Conservation (phyloP, 2,329 filamentous ascomycete species). For the Curvularia sp. region DNA sequence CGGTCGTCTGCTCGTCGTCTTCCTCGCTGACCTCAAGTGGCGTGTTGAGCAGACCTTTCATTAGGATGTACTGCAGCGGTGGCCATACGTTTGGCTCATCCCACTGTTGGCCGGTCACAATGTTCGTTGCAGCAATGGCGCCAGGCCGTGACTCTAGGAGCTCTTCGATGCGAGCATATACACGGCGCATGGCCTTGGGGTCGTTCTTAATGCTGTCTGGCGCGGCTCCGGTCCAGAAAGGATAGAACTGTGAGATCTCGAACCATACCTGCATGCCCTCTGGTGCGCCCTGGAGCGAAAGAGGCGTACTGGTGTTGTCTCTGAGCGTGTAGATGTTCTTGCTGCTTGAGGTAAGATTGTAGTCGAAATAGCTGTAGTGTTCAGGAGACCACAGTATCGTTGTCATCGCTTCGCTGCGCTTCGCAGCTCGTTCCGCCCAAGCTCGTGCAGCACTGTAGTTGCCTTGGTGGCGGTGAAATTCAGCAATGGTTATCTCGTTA, state of each 20-base stretch:
- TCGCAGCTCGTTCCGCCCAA: slow-evolving; percentile 60
- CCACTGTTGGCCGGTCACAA: slow-evolving; percentile 70
- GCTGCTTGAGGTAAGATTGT: slow-evolving; percentile 65
- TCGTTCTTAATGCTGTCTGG: slow-evolving; percentile 64
- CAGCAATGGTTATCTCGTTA: slow-evolving; percentile 66
- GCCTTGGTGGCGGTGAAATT: slow-evolving; percentile 61
- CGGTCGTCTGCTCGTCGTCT: slow-evolving; percentile 52
- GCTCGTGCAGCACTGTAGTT: slow-evolving; percentile 58
- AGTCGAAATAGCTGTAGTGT: slow-evolving; percentile 71
- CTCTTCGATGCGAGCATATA: slow-evolving; percentile 61
- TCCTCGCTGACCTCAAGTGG: slow-evolving; percentile 62
- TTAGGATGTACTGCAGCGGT: slow-evolving; percentile 69
- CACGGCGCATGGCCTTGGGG: slow-evolving; percentile 63
- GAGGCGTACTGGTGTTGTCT: slow-evolving; percentile 50
- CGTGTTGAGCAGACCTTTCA: slow-evolving; percentile 66
- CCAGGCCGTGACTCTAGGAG: slow-evolving; percentile 62
- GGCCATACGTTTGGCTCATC: slow-evolving; percentile 76
- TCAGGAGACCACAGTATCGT: slow-evolving; percentile 69
- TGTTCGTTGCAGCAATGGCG: slow-evolving; percentile 68
- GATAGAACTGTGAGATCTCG: slow-evolving; percentile 67
- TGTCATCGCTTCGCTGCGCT: slow-evolving; percentile 68
- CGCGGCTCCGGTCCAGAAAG: slow-evolving; percentile 73
- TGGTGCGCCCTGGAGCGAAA: slow-evolving; percentile 55
- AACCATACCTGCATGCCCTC: slow-evolving; percentile 65
- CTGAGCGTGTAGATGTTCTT: slow-evolving; percentile 63